phyloP scores from a whole-genome alignment of 2,329 filamentous ascomycete species.

The Aulographum hederae region DNA sequence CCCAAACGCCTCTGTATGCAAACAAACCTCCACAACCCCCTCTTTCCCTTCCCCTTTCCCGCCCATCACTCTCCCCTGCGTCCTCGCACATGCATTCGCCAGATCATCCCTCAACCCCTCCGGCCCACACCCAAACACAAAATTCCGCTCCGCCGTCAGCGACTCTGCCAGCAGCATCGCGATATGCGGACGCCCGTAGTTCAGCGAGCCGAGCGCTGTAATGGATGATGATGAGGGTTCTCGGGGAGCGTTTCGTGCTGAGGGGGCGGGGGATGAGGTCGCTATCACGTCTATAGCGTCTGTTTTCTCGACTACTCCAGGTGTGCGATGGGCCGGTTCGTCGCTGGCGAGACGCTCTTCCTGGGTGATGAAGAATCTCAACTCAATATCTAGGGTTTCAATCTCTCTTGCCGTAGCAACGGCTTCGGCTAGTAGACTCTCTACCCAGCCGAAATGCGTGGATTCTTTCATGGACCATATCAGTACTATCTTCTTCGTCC shows the following conservation, averaged over 20 bases:
- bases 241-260: too few relatives aligned
- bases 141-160: not conserved
- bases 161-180: not conserved
- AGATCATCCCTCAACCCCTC: slow-evolving; percentile 9
- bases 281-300: not conserved
- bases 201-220: not conserved
- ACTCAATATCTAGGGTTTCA: too few relatives aligned
- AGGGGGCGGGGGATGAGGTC: too few relatives aligned
- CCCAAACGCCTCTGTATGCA: slow-evolving; percentile 10
- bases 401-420: not conserved
- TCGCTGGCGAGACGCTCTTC: too few relatives aligned
- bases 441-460: not conserved
- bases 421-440: too few relatives aligned
- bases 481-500: slow-evolving; percentile 5
- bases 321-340: too few relatives aligned
- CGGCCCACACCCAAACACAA: slow-evolving; percentile 7
- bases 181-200: slow-evolving; percentile 1
- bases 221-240: too few relatives aligned
- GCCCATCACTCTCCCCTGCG: slow-evolving; percentile 9
- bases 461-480: slow-evolving; percentile 7
- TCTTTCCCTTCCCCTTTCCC: slow-evolving; percentile 6
- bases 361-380: too few relatives aligned
- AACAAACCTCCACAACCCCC: slow-evolving; percentile 6
- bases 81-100: slow-evolving; percentile 8
- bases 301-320: not conserved